Evolutionary conservation across 106 monocot genomes (phyloP).

Genomic region (Allium sativum): DNA sequence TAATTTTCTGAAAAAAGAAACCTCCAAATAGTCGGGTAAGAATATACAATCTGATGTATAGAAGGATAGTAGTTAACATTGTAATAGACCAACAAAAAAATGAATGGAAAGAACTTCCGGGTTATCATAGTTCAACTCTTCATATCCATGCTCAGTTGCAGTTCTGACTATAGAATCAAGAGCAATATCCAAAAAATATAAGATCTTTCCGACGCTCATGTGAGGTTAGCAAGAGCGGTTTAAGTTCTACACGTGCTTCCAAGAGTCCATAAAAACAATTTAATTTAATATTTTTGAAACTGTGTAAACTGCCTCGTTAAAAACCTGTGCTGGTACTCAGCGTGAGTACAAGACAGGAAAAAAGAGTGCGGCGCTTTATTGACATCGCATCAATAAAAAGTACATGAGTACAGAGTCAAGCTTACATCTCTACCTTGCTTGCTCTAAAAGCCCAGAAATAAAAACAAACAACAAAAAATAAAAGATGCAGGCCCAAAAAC

Average conservation of each 20-base stretch:
- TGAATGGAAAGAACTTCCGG: constrained; percentile 40
- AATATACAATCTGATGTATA: constrained; percentile 7
- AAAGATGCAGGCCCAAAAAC: too few relatives aligned
- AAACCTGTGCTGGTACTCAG: too few relatives aligned
- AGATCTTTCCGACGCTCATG: constrained; percentile 86
- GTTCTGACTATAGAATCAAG: constrained; percentile 93
- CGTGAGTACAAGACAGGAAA: too few relatives aligned
- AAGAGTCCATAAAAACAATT: constrained; percentile 52
- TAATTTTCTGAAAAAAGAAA: constrained; percentile 70
- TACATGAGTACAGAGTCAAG: too few relatives aligned
- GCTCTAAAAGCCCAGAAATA: too few relatives aligned
- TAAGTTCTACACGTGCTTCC: constrained; percentile 78
- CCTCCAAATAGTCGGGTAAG: too few relatives aligned
- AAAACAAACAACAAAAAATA: too few relatives aligned
- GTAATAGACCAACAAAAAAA: not conserved
- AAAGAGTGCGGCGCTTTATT: too few relatives aligned
- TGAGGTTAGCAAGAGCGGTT: constrained; percentile 45
- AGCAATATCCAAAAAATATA: constrained; percentile 87
- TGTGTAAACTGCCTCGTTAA: not conserved
- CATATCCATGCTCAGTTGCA: constrained; percentile 77
- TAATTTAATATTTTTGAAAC: constrained; percentile 1
- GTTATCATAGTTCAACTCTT: constrained; percentile 64
- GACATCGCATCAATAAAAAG: too few relatives aligned
- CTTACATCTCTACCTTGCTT: too few relatives aligned
- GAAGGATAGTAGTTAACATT: not conserved